Evolutionary conservation across 768 basidiomycete genomes (phyloP).

Genomic region (Trametes gibbosa): DNA sequence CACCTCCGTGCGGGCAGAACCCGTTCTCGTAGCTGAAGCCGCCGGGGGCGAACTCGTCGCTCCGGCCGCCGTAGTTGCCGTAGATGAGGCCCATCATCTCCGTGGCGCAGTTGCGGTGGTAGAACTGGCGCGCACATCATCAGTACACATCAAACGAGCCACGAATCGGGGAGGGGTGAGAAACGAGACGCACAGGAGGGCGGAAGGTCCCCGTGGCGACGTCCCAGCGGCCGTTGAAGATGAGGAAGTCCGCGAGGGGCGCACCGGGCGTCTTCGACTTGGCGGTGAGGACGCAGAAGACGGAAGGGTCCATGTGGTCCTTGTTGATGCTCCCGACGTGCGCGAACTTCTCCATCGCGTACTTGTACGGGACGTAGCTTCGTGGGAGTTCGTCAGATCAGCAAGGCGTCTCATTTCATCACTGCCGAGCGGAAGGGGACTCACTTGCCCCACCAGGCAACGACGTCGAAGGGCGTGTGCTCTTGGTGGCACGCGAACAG

Average conservation of each 20-base stretch:
- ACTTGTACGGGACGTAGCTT: conserved; percentile 68
- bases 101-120: conserved; percentile 59
- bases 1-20: conserved; percentile 64
- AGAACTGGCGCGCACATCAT: conserved; percentile 41
- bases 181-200: conserved; percentile 44
- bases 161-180: no score
- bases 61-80: conserved; percentile 61
- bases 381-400: no score
- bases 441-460: conserved; percentile 69
- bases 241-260: conserved; percentile 61
- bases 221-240: conserved; percentile 66
- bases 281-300: conserved; percentile 67
- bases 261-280: conserved; percentile 57
- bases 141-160: background rate
- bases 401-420: no score
- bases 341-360: conserved; percentile 61
- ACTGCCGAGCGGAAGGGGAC: conserved; percentile 20
- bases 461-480: conserved; percentile 71
- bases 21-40: conserved; percentile 62
- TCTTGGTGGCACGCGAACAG: conserved; percentile 53
- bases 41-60: conserved; percentile 60
- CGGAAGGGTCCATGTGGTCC: conserved; percentile 69
- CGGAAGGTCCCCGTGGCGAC: conserved; percentile 57
- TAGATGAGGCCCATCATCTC: conserved; percentile 67
- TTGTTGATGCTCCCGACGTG: conserved; percentile 62